Base-by-base conservation (phyloP, 495 filamentous ascomycete species). In the Trichoderma parareesei region DNA sequence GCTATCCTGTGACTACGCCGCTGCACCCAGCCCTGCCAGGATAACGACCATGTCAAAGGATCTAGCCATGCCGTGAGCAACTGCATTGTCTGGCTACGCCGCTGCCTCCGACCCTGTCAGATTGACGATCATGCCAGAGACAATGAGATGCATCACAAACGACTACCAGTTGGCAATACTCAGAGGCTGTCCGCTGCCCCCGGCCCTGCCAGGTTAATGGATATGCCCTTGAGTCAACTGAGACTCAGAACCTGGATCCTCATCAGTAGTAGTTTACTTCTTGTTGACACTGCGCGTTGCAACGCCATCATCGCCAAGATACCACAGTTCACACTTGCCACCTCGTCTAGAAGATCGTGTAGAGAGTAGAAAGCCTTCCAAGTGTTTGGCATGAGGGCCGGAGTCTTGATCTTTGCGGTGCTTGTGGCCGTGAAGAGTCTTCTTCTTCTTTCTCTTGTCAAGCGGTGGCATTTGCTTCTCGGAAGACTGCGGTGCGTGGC, bases 51-150 rank as follows among this genome's bases (percentile, higher is more conserved):
- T 55, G 48, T 55, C n/a, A 9, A 27, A 7, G n/a, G 48, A 55
- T 27, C 16, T 4, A 55, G 48, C 48, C 33, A 27, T 18, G 11
- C n/a, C 14, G 48, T 55, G 48, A 55, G 5, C 33, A 14, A 55
- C 48, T 7, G 6, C n/a, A n/a, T 27, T 55, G n/a, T 33, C 33
- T 18, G 33, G 20, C 48, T 55, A 14, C 48, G n/a, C 14, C 48
- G 48, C 48, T 55, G 48, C 48, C 48, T 55, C 48, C 48, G 48
- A 55, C 48, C 48, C 48, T 55, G 48, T 48, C 44, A 48, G 44
- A 48, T 48, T 48, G 13, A 48, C 44, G 44, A 16, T 5, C 44
- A 48, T 48, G 48, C 14, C 33, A 18, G 6, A 55, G n/a, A 27
- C 27, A 18, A 55, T 13, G 48, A 33, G 27, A 27, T 13, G 6